Conservation (phyloP, 2,329 filamentous ascomycete species). For the Epichloe uncinata region DNA sequence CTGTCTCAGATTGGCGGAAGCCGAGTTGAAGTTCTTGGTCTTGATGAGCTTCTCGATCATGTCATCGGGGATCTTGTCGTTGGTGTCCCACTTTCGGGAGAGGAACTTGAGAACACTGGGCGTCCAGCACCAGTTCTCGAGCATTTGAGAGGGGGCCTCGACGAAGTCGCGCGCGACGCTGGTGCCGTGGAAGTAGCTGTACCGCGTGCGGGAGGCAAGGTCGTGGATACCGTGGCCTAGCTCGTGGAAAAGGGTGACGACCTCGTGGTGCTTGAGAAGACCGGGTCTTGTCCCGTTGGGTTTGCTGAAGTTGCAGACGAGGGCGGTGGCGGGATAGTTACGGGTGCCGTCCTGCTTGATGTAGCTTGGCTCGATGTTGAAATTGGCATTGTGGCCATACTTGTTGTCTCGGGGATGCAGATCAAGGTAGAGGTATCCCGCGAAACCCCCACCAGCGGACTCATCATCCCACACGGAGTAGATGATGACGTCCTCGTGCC, state of each 20-base stretch:
- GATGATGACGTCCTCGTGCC: slow-evolving; percentile 73
- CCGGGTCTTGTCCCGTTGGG: slow-evolving; percentile 63
- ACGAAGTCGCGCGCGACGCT: slow-evolving; percentile 55
- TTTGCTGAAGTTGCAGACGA: slow-evolving; percentile 81
- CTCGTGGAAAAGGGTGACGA: slow-evolving; percentile 72
- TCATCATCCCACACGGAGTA: slow-evolving; percentile 76
- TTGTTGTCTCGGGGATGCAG: slow-evolving; percentile 70
- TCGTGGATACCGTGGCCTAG: slow-evolving; percentile 61
- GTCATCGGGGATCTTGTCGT: slow-evolving; percentile 58
- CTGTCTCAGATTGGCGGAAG: slow-evolving; percentile 65
- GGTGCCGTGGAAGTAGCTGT: slow-evolving; percentile 55
- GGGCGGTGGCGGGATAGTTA: slow-evolving; percentile 62
- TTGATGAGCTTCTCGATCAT: slow-evolving; percentile 60
- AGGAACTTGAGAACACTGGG: slow-evolving; percentile 50
- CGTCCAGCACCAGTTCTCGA: slow-evolving; percentile 67
- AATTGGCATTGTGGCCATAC: slow-evolving; percentile 76
- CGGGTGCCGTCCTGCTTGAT: slow-evolving; percentile 52
- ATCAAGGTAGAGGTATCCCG: slow-evolving; percentile 74
- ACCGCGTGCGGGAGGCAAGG: slow-evolving; percentile 47
- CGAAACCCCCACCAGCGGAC: slow-evolving; percentile 55
- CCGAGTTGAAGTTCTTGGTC: slow-evolving; percentile 71
- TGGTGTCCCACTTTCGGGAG: slow-evolving; percentile 59
- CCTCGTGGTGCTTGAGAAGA: slow-evolving; percentile 70
- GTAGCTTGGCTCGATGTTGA: slow-evolving; percentile 65
- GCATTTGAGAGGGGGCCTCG: slow-evolving; percentile 56